These are phyloP conservation scores for Colletotrichum sp. DNA, from an alignment of 2,329 filamentous ascomycete genomes.

Conservation along the genomic window DNA sequence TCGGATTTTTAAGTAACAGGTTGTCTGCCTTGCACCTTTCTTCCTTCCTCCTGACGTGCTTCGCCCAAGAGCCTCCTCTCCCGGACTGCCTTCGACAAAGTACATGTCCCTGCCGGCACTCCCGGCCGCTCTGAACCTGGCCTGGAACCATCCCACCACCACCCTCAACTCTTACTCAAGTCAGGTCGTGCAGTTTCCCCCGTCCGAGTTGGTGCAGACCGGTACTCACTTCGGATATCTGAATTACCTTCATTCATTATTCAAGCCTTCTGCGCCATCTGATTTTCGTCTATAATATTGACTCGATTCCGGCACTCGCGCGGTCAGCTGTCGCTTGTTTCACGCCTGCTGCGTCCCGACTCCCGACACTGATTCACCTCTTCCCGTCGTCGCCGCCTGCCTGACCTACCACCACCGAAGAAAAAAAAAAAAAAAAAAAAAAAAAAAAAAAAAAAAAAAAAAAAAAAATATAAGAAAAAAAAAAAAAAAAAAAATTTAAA, in stretches of 20 bases:
- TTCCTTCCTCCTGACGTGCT: neutral
- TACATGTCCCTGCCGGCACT: neutral
- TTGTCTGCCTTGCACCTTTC: neutral
- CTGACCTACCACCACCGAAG: neutral
- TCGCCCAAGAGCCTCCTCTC: neutral
- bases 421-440: no score
- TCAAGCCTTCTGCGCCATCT: neutral
- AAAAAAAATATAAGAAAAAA: no score
- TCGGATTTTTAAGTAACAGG: neutral
- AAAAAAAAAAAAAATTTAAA: no score
- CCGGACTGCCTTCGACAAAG: neutral
- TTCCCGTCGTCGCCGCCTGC: neutral
- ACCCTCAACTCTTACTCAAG: neutral
- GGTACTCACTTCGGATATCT: neutral
- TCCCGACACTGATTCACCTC: neutral
- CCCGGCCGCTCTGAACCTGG: neutral
- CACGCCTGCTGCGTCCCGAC: neutral
- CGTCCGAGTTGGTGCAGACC: constrained; percentile 8
- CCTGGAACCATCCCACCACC: neutral
- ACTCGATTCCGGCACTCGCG: neutral
- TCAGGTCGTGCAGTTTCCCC: neutral
- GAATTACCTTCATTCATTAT: neutral
- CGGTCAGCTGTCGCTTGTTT: neutral
- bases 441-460: no score
- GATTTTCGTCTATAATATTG: neutral